phyloP scores from a whole-genome alignment of 306 rosid genomes.

The Albizia julibrissin region DNA sequence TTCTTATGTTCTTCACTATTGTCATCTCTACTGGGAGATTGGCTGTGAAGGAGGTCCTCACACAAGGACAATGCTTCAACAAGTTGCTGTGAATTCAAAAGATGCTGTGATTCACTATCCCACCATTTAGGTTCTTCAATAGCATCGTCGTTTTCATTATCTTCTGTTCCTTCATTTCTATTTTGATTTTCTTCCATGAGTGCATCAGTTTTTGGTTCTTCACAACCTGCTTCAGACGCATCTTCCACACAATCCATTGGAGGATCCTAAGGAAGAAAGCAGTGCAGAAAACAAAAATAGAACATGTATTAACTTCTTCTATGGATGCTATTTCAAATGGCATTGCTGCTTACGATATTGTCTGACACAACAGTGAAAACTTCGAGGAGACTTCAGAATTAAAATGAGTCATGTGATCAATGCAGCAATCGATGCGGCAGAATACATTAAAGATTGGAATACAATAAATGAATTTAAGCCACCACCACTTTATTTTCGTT shows the following conservation, averaged over 20 bases:
- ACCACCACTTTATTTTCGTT: neutral
- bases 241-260: slow-evolving; percentile 35
- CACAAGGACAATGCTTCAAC: slow-evolving; percentile 69
- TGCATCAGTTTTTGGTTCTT: slow-evolving; percentile 33
- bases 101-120: slow-evolving; percentile 77
- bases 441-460: neutral
- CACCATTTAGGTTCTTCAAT: slow-evolving; percentile 71
- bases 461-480: neutral
- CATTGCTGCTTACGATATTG: neutral
- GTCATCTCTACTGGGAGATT: slow-evolving; percentile 55
- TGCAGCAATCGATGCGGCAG: neutral
- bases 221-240: slow-evolving; percentile 32
- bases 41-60: slow-evolving; percentile 70
- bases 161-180: slow-evolving; percentile 25
- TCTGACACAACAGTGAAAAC: neutral
- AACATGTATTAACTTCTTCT: slow-evolving; percentile 27
- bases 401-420: neutral
- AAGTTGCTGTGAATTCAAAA: slow-evolving; percentile 74
- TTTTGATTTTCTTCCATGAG: slow-evolving; percentile 29
- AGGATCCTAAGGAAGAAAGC: slow-evolving; percentile 33
- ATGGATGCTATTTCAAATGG: slow-evolving; percentile 7
- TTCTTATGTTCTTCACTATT: slow-evolving; percentile 33
- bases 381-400: neutral
- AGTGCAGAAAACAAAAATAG: neutral
- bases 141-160: slow-evolving; percentile 31